phyloP scores from a whole-genome alignment of 2,329 filamentous ascomycete genomes.

The Mycosphaerella arachidis region DNA sequence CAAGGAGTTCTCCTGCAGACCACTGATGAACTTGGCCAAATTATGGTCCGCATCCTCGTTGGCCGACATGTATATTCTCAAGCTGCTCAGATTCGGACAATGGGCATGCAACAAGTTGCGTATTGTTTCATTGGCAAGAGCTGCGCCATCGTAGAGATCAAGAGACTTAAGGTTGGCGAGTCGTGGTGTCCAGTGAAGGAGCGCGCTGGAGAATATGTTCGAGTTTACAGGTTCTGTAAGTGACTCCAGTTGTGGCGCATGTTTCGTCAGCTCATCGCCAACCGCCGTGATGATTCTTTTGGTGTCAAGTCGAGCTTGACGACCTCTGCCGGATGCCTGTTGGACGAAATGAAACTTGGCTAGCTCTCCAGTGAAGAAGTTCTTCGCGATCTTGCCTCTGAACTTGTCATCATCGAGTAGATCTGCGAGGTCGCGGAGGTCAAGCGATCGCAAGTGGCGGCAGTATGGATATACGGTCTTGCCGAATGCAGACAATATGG shows the following conservation, averaged over 20 bases:
- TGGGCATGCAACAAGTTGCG: conserved; percentile 51
- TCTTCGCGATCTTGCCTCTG: conserved; percentile 54
- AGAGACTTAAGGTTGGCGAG: conserved; percentile 56
- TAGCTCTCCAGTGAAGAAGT: conserved; percentile 51
- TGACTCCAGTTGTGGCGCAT: conserved; percentile 51
- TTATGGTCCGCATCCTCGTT: conserved; percentile 47
- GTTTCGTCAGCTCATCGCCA: conserved; percentile 40
- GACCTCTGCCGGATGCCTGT: conserved; percentile 24
- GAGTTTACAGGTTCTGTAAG: conserved; percentile 32
- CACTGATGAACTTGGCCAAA: conserved; percentile 17
- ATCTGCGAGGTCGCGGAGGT: conserved; percentile 57
- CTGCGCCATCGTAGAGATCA: conserved; percentile 57
- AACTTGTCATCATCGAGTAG: conserved; percentile 60
- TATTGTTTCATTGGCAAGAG: conserved; percentile 53
- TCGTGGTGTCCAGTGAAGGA: conserved; percentile 57
- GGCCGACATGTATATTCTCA: conserved; percentile 53
- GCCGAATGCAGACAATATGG: conserved; percentile 61
- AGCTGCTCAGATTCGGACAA: conserved; percentile 58
- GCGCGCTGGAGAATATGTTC: conserved; percentile 49
- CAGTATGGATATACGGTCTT: conserved; percentile 65
- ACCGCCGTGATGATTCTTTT: conserved; percentile 44
- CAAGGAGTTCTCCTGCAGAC: conserved; percentile 54
- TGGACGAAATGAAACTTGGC: conserved; percentile 39
- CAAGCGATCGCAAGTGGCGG: conserved; percentile 60
- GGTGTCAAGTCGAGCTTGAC: conserved; percentile 36